phyloP scores from a whole-genome alignment of 1,139 yeast genomes.

The Pichia sp. region DNA sequence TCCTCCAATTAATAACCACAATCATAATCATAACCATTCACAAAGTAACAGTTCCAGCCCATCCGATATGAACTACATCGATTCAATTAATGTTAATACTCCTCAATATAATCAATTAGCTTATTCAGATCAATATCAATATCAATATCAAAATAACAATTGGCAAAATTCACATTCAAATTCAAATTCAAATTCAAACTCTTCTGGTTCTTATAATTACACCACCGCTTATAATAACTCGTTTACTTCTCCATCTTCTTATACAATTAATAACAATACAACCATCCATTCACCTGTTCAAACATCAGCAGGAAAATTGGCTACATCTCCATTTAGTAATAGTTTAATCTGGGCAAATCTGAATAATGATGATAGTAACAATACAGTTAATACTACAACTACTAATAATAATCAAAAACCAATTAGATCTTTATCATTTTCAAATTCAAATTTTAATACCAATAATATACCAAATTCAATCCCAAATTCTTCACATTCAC shows the following conservation, averaged over 20 bases:
- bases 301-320: neutral
- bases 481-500: neutral
- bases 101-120: neutral
- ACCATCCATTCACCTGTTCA: neutral
- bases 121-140: neutral
- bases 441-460: neutral
- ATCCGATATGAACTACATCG: neutral
- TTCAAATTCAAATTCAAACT: neutral
- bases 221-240: neutral
- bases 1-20: neutral
- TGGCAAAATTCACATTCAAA: slow-evolving; percentile 1
- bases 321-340: slow-evolving; percentile 11
- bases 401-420: neutral
- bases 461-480: neutral
- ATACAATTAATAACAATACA: neutral
- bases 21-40: slow-evolving; percentile 7
- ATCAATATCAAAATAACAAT: slow-evolving; percentile 1
- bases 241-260: neutral
- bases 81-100: slow-evolving; percentile 1
- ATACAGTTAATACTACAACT: neutral
- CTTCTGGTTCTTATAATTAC: neutral
- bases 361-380: neutral
- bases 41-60: slow-evolving; percentile 4
- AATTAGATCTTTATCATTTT: slow-evolving; percentile 4
- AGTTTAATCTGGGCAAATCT: slow-evolving; percentile 9